A percentile compares a stretch with the other conserved stretches of the same genome.
Evolutionary conservation across 2,329 filamentous ascomycete genomes (phyloP).

Genomic region (Acrodontium crateriforme): DNA sequence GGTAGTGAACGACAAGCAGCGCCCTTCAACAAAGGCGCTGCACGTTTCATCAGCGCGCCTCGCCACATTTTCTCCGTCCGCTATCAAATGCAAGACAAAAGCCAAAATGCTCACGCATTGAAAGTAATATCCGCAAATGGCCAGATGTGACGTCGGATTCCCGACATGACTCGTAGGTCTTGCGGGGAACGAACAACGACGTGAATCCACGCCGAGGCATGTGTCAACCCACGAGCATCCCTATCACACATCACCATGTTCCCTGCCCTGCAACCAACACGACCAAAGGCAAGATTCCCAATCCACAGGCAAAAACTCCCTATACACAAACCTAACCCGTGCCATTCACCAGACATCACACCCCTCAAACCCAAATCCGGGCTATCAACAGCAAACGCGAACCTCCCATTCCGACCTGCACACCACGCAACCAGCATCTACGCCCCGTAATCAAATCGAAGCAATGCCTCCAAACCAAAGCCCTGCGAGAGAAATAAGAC

Average conservation of each 20-base stretch:
- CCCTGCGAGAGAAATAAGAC: slow-evolving; percentile 1
- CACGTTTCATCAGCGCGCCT: too few relatives aligned
- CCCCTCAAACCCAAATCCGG: slow-evolving; percentile 6
- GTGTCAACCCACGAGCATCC: not conserved
- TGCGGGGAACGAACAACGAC: too few relatives aligned
- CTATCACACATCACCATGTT: slow-evolving; percentile 19
- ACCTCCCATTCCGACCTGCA: slow-evolving; percentile 15
- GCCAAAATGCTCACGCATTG: too few relatives aligned
- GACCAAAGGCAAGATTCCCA: slow-evolving; percentile 21
- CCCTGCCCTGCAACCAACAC: slow-evolving; percentile 25
- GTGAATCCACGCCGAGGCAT: too few relatives aligned
- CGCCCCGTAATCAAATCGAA: slow-evolving; percentile 33
- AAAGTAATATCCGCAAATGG: too few relatives aligned
- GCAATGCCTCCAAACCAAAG: slow-evolving; percentile 29
- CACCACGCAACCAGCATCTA: slow-evolving; percentile 4
- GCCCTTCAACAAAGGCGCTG: too few relatives aligned
- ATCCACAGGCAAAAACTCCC: slow-evolving; percentile 1
- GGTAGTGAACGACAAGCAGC: too few relatives aligned
- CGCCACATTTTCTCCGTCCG: too few relatives aligned
- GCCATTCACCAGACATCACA: slow-evolving; percentile 5
- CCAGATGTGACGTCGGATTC: too few relatives aligned
- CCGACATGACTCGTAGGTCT: too few relatives aligned
- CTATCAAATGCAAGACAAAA: too few relatives aligned
- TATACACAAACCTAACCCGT: not conserved
- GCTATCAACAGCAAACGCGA: slow-evolving; percentile 19